These are phyloP conservation scores for Ensete glaucum DNA, from an alignment of 176 grass and related monocot genomes.

Conservation along the genomic window DNA sequence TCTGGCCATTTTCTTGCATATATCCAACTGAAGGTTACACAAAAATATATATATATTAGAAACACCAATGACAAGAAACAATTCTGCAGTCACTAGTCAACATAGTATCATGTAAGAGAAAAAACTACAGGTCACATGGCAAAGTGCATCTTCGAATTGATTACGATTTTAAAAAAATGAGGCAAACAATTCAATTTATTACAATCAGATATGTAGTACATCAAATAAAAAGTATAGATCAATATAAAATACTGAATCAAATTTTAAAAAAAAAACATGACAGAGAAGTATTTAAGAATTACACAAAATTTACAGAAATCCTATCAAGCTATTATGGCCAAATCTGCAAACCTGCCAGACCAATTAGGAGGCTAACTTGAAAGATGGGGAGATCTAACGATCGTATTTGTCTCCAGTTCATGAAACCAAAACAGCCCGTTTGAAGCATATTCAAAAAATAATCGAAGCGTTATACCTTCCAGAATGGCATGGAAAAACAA, in stretches of 20 bases:
- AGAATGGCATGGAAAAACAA: no score
- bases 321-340: background rate
- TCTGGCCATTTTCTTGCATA: slow-evolving; percentile 99
- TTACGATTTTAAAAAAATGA: background rate
- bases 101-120: background rate
- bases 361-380: no score
- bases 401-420: no score
- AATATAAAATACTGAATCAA: no score
- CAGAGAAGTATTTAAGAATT: background rate
- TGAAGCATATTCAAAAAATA: no score
- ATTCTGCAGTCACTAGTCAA: background rate
- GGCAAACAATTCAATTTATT: background rate
- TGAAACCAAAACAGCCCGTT: no score
- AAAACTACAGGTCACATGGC: no score
- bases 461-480: no score
- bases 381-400: no score
- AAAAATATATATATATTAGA: slow-evolving; percentile 17
- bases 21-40: slow-evolving; percentile 78
- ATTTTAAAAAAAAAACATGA: background rate
- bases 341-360: no score
- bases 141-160: no score
- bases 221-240: background rate
- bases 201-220: background rate
- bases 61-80: background rate
- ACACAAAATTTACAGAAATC: background rate